These are phyloP conservation scores for Candida rishiriensis DNA, from an alignment of 805 yeast genomes.

Conservation along the genomic window DNA sequence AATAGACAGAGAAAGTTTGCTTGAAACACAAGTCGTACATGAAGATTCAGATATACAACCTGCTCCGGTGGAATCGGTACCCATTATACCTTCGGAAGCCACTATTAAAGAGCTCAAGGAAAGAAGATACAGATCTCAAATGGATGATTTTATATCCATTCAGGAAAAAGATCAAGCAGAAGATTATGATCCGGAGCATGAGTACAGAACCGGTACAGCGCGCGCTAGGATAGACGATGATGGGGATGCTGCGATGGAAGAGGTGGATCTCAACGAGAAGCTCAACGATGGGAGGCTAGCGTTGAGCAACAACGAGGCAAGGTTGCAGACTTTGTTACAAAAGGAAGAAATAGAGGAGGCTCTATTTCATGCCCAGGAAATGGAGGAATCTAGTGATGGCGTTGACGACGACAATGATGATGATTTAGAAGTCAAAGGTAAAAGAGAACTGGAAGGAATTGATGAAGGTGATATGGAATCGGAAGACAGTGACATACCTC, in stretches of 20 bases:
- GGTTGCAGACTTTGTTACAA: slow-evolving; percentile 21
- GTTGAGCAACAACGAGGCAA: slow-evolving; percentile 23
- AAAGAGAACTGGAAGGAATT: neutral
- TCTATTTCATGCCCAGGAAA: slow-evolving; percentile 26
- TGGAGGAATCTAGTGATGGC: slow-evolving; percentile 12
- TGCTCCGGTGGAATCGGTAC: neutral
- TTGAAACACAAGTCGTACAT: no score
- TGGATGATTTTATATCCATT: slow-evolving; percentile 8
- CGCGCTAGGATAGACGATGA: neutral
- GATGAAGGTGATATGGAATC: neutral
- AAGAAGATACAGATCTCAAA: slow-evolving; percentile 13
- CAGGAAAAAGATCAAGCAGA: slow-evolving; percentile 15
- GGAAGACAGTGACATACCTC: neutral
- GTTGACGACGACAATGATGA: slow-evolving; percentile 3
- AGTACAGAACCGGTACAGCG: slow-evolving; percentile 6
- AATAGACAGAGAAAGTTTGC: no score
- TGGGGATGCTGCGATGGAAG: slow-evolving; percentile 11
- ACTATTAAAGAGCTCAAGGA: slow-evolving; percentile 20
- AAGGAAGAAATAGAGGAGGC: slow-evolving; percentile 33
- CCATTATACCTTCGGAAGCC: slow-evolving; percentile 15
- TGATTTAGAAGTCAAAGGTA: neutral
- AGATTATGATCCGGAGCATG: slow-evolving; percentile 19
- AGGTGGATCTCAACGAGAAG: slow-evolving; percentile 19
- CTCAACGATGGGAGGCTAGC: slow-evolving; percentile 28
- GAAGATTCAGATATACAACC: no score